These are phyloP conservation scores for Pezicula radicicola DNA, from an alignment of 2,329 filamentous ascomycete species.

Conservation along the genomic window DNA sequence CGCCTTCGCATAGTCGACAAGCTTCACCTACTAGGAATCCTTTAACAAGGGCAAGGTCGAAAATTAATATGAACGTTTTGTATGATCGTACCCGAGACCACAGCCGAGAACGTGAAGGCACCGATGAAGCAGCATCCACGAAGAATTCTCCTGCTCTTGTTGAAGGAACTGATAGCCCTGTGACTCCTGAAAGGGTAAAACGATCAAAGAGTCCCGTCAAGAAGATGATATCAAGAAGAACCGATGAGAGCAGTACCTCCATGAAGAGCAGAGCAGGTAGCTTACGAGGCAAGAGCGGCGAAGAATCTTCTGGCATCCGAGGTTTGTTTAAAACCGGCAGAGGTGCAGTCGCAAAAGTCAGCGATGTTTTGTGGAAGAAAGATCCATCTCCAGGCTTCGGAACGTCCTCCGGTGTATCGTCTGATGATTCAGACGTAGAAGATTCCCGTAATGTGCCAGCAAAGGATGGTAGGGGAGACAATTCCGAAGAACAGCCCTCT, in stretches of 20 bases:
- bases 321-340: conserved; percentile 76
- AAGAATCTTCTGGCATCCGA: conserved; percentile 56
- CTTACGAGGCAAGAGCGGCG: conserved; percentile 34
- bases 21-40: conserved; percentile 62
- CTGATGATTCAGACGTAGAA: conserved; percentile 45
- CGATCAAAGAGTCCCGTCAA: conserved; percentile 36
- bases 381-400: conserved; percentile 41
- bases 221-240: conserved; percentile 32
- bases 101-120: conserved; percentile 40
- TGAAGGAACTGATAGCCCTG: conserved; percentile 20
- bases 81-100: conserved; percentile 41
- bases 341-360: conserved; percentile 59
- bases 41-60: conserved; percentile 37
- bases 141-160: conserved; percentile 1
- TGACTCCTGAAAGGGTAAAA: conserved; percentile 10
- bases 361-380: conserved; percentile 57
- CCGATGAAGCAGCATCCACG: conserved; percentile 29
- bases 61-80: conserved; percentile 27
- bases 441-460: conserved; percentile 34
- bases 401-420: conserved; percentile 38
- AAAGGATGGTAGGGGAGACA: conserved; percentile 32
- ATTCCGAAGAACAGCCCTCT: conserved; percentile 36
- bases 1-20: conserved; percentile 59
- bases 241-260: conserved; percentile 46
- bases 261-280: conserved; percentile 47